Evolutionary conservation across 1,284 basidiomycete species (phyloP).

Genomic region (Stereum hirsutum): DNA sequence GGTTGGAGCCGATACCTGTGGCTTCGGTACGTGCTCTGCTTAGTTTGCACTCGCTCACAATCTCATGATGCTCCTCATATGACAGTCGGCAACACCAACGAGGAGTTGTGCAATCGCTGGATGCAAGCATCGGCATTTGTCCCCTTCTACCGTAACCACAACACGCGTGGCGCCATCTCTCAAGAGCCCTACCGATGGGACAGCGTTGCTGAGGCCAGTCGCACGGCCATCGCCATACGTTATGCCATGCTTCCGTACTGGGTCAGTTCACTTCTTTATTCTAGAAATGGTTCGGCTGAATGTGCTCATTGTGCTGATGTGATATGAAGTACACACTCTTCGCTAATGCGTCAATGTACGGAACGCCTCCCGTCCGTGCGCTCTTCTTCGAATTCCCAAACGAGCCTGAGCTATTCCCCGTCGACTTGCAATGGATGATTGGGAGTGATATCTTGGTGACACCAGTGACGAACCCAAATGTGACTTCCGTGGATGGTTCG

Average conservation of each 20-base stretch:
- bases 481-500: conserved; percentile 40
- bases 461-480: conserved; percentile 59
- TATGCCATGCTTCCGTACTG: conserved; percentile 70
- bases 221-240: conserved; percentile 57
- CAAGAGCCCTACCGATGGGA: conserved; percentile 76
- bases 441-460: conserved; percentile 65
- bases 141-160: conserved; percentile 71
- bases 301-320: neutral
- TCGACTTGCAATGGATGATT: conserved; percentile 67
- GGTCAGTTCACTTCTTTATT: conserved; percentile 31
- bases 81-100: conserved; percentile 65
- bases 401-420: conserved; percentile 51
- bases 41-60: neutral
- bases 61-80: neutral
- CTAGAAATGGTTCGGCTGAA: conserved; percentile 4
- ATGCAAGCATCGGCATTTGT: conserved; percentile 70
- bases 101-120: conserved; percentile 78
- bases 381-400: conserved; percentile 73
- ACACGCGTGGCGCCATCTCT: conserved; percentile 45
- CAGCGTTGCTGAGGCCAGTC: conserved; percentile 62
- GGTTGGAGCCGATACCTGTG: conserved; percentile 67
- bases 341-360: conserved; percentile 51
- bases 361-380: conserved; percentile 62
- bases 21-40: conserved; percentile 37
- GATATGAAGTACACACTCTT: conserved; percentile 58